phyloP scores from a whole-genome alignment of 257 asterid genomes.

The Gentiana dahurica region DNA sequence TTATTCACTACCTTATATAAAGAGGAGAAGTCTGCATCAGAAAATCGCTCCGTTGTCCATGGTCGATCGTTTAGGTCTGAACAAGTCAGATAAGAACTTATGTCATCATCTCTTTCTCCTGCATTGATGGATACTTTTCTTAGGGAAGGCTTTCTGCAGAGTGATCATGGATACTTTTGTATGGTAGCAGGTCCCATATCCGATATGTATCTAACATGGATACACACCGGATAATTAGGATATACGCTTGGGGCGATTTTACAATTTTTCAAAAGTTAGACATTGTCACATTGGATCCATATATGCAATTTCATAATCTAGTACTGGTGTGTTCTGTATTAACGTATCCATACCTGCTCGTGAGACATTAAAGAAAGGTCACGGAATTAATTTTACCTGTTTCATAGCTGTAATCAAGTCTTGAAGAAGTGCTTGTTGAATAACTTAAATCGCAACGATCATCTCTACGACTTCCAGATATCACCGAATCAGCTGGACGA shows the following conservation, averaged over 20 bases:
- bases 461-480: conserved; percentile 34
- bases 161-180: conserved; percentile 19
- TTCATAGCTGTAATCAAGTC: conserved; percentile 29
- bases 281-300: not conserved
- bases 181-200: too few species aligned
- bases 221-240: too few species aligned
- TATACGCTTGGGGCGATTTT: too few species aligned
- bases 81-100: conserved; percentile 10
- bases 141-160: conserved; percentile 44
- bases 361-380: not conserved
- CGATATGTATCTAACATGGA: too few species aligned
- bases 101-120: conserved; percentile 16
- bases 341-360: too few species aligned
- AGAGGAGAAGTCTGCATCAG: conserved; percentile 28
- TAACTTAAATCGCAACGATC: conserved; percentile 38
- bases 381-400: conserved; percentile 23
- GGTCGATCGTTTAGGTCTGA: conserved; percentile 18
- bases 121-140: conserved; percentile 20
- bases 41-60: conserved; percentile 20
- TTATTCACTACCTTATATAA: conserved; percentile 37
- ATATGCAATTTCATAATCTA: too few species aligned
- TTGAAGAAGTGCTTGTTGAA: conserved; percentile 38
- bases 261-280: not conserved
- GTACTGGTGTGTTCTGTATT: too few species aligned
- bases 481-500: conserved; percentile 58